A percentile compares a stretch with the other conserved stretches of the same genome.
These are phyloP conservation scores for Ampelocalamus luodianensis DNA, from an alignment of 176 grass and related monocot genomes.

Conservation along the genomic window DNA sequence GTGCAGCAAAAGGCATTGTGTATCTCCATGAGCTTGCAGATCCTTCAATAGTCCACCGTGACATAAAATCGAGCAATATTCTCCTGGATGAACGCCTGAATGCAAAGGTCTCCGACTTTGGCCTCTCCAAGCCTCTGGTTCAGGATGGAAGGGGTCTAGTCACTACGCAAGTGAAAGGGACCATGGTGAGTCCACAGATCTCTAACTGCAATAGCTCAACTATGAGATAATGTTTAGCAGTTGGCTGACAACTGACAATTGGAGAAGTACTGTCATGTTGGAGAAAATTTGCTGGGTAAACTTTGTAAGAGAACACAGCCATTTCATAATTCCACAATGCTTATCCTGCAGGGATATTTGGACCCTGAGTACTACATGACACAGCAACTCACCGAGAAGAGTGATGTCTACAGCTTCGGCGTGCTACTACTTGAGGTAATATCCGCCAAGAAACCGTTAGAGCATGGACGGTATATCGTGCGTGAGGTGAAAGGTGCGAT, in stretches of 20 bases:
- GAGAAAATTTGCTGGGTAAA: background rate
- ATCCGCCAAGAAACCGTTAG: conserved; percentile 70
- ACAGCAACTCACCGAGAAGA: conserved; percentile 84
- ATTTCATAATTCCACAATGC: background rate
- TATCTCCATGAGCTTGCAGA: conserved; percentile 89
- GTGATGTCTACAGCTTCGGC: conserved; percentile 95
- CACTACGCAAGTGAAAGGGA: conserved; percentile 86
- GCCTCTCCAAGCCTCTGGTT: conserved; percentile 74
- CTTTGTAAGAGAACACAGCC: background rate
- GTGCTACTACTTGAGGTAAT: conserved; percentile 80
- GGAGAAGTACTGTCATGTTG: too few species aligned
- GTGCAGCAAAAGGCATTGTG: conserved; percentile 71
- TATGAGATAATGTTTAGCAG: too few species aligned
- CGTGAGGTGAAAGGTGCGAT: conserved; percentile 53
- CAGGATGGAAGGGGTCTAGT: conserved; percentile 45
- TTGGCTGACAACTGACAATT: too few species aligned
- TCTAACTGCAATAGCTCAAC: too few species aligned
- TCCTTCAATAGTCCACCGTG: conserved; percentile 83
- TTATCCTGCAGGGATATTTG: conserved; percentile 61
- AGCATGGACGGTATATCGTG: conserved; percentile 66
- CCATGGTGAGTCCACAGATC: conserved; percentile 57
- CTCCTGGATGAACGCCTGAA: conserved; percentile 82
- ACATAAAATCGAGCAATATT: conserved; percentile 89
- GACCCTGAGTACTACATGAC: conserved; percentile 95
- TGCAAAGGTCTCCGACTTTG: conserved; percentile 83